These are phyloP conservation scores for Sequoia sempervirens DNA, from an alignment of 75 land plant species.

Conservation along the genomic window DNA sequence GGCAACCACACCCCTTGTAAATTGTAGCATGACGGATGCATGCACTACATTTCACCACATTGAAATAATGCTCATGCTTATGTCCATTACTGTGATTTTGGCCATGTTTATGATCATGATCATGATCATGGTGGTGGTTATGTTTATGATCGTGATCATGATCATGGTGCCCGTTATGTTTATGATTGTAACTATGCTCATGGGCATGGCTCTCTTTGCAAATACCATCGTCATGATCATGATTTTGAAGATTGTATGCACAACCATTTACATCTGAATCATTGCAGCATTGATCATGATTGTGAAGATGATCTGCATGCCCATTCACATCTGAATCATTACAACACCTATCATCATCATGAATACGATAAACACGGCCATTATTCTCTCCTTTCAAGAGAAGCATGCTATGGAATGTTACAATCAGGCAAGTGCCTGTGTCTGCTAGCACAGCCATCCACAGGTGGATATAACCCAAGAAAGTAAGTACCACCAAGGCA, in stretches of 20 bases:
- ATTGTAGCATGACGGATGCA: not conserved
- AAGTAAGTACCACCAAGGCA: slow-evolving; percentile 53
- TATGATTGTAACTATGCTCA: not conserved
- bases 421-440: slow-evolving; percentile 80
- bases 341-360: not conserved
- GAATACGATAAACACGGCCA: not conserved
- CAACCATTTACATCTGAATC: too few relatives aligned
- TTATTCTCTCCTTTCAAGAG: slow-evolving; percentile 7
- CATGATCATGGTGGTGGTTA: not conserved
- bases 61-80: not conserved
- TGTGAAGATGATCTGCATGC: not conserved
- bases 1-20: not conserved
- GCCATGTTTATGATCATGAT: not conserved
- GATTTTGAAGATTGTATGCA: too few relatives aligned
- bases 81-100: not conserved
- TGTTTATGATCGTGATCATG: not conserved
- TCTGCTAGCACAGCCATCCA: slow-evolving; percentile 92
- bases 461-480: slow-evolving; percentile 66
- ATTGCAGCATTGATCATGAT: too few relatives aligned
- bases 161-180: not conserved
- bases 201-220: not conserved
- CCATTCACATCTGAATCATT: not conserved
- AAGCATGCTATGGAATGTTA: slow-evolving; percentile 78
- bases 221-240: not conserved
- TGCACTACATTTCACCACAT: not conserved